phyloP scores from a whole-genome alignment of 108 stramenopile genomes.

The Cyclostephanos tholiformis region DNA sequence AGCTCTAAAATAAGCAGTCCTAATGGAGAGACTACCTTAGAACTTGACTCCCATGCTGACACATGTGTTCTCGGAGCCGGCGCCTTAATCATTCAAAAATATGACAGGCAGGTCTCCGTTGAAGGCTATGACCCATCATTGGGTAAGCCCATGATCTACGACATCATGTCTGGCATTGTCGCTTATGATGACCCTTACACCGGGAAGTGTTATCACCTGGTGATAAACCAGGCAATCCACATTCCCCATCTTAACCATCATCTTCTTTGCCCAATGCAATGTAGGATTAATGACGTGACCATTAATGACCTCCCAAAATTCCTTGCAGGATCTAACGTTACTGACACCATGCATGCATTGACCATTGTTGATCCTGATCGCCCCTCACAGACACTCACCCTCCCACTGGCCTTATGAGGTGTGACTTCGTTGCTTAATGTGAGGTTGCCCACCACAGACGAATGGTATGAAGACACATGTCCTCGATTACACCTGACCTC shows the following conservation, averaged over 20 bases:
- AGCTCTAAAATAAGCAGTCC: no score
- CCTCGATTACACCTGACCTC: conserved; percentile 2
- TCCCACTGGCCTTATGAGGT: conserved; percentile 11
- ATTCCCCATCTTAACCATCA: conserved; percentile 15
- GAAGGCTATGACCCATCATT: not conserved
- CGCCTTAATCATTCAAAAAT: not conserved
- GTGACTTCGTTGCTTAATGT: conserved; percentile 1
- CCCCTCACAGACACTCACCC: not conserved
- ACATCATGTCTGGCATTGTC: not conserved
- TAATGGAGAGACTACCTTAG: conserved; percentile 16
- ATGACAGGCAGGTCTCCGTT: conserved; percentile 9
- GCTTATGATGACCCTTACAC: not conserved
- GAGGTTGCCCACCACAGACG: not conserved
- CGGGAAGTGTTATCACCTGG: not conserved
- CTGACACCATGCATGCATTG: conserved; percentile 10
- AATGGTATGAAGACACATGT: not conserved
- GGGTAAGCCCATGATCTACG: not conserved
- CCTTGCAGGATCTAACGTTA: not conserved
- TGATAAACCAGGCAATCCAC: conserved; percentile 18
- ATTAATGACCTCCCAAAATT: conserved; percentile 25
- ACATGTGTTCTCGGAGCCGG: conserved; percentile 12
- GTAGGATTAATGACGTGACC: conserved; percentile 15
- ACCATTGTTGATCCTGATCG: not conserved
- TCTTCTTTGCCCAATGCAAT: conserved; percentile 33
- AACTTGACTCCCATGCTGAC: conserved; percentile 24